Evolutionary conservation across 257 asterid genomes (phyloP).

Genomic region (Thymus quinquecostatus): DNA sequence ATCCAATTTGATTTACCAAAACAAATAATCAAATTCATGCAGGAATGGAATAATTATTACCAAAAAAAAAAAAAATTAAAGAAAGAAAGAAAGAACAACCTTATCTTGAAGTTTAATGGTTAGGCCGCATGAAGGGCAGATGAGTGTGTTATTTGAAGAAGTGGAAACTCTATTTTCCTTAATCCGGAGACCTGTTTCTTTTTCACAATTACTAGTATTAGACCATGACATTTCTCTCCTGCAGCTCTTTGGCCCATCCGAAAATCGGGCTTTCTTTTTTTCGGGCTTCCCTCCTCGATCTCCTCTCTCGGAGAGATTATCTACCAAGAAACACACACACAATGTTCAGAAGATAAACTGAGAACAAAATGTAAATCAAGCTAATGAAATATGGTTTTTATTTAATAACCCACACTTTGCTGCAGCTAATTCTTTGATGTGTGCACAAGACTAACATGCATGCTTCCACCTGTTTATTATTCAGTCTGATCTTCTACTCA

Average conservation of each 20-base stretch:
- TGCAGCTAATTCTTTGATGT: background rate
- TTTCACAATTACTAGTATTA: conserved; percentile 36
- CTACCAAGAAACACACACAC: background rate
- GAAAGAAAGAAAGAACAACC: conserved; percentile 17
- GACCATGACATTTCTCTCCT: conserved; percentile 63
- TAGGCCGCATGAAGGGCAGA: conserved; percentile 50
- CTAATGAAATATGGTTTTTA: background rate
- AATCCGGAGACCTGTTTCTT: conserved; percentile 41
- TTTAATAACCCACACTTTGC: background rate
- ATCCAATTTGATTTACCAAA: too few species aligned
- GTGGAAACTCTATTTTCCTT: conserved; percentile 14
- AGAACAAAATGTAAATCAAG: background rate
- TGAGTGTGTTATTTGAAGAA: conserved; percentile 34
- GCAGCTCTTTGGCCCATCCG: conserved; percentile 52
- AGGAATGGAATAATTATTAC: background rate
- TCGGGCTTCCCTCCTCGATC: conserved; percentile 13
- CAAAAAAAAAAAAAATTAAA: too few species aligned
- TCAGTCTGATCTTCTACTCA: background rate
- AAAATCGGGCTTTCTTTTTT: conserved; percentile 24
- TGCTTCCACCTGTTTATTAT: background rate
- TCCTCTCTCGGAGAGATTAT: background rate
- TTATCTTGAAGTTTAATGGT: conserved; percentile 36
- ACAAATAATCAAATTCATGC: too few species aligned
- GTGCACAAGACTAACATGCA: background rate
- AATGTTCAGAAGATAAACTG: background rate